A percentile compares a stretch with the other conserved stretches of the same genome.
These are phyloP conservation scores for Backusella circina DNA, from an alignment of 192 early-diverging fungal genomes.

Conservation along the genomic window DNA sequence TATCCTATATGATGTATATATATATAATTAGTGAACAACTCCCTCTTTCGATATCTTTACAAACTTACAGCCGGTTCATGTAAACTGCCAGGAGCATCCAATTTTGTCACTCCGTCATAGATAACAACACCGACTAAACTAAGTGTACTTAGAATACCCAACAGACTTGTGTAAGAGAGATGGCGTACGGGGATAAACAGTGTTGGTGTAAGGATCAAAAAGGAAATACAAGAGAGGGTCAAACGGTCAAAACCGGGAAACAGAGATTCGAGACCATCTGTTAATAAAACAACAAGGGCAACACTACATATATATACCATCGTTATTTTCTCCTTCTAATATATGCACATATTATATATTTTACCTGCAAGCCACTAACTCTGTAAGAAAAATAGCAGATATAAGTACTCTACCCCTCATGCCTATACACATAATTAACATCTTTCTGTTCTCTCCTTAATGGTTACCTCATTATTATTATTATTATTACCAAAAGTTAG, in stretches of 20 bases:
- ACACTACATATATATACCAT: slow-evolving; percentile 32
- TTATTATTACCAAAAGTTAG: slow-evolving; percentile 24
- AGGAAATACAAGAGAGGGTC: slow-evolving; percentile 45
- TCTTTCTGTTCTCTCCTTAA: background rate
- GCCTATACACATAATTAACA: background rate
- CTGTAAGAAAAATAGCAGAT: slow-evolving; percentile 32
- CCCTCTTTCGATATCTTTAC: too few relatives aligned
- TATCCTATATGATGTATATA: slow-evolving; percentile 30
- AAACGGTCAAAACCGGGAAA: slow-evolving; percentile 26
- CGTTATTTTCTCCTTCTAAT: background rate
- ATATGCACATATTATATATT: background rate
- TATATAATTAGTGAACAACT: too few relatives aligned
- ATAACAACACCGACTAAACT: slow-evolving; percentile 55
- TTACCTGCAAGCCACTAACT: slow-evolving; percentile 37
- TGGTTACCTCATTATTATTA: background rate
- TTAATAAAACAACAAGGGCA: slow-evolving; percentile 34
- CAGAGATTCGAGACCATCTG: slow-evolving; percentile 34
- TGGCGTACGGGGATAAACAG: slow-evolving; percentile 46
- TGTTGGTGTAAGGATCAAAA: slow-evolving; percentile 47
- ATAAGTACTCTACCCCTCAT: slow-evolving; percentile 22
- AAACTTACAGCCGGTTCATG: slow-evolving; percentile 43
- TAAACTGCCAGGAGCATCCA: slow-evolving; percentile 53
- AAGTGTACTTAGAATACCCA: slow-evolving; percentile 57
- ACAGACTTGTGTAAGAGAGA: slow-evolving; percentile 48
- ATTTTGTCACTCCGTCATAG: slow-evolving; percentile 52